Base-by-base conservation (phyloP, 495 filamentous ascomycete species). In the Penicillium simplicissimum region DNA sequence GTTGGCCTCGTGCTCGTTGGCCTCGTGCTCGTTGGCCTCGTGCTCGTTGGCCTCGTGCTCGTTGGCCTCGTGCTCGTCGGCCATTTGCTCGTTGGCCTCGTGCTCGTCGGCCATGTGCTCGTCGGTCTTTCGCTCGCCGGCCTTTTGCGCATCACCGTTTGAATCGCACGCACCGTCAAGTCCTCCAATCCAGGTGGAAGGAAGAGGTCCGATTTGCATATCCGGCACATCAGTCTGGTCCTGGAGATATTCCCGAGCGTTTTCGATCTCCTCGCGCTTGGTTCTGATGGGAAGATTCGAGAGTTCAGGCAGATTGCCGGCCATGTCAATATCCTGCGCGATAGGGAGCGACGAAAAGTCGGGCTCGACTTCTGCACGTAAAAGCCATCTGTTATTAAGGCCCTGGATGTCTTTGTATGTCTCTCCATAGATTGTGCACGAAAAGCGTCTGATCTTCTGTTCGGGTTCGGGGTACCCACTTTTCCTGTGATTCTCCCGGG, bases 181-280 rank as follows among this genome's bases (percentile, higher is more conserved):
- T n/a, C 58, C 38, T 0, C 69, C 66, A 23, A 62, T 49, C 63
- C 68, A 75, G 23, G 72, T 67, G 1, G 71, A 69, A 10, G 76
- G 76, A 2, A 79, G 70, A 31, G 70, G 55, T 1, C 65, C 71
- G 9, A 76, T 58, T n/a, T 74, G 55, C 11, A 74, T 62, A 14
- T 57, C 25, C 21, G 37, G 52, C 2, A 63, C 60, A 14, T 69
- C 60, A 15, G 62, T 58, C 28, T 69, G 52, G 7, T 63, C 57
- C 15, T 70, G 61, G 2, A 77, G 66, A 35, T 72, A 71, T 17
- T 58, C 54, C 58, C 71, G 68, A 51, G 74, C 72, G 49, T 58
- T 63, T 11, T 64, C 66, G 38, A 76, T 64, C 43, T 73, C 63
- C 15, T 67, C 56, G 48, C 66, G 71, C 37, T 63, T 72, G 15